A percentile compares a stretch with the other conserved stretches of the same genome.
Evolutionary conservation across 805 yeast genomes (phyloP).

Genomic region (Kodamaea kakaduensis): DNA sequence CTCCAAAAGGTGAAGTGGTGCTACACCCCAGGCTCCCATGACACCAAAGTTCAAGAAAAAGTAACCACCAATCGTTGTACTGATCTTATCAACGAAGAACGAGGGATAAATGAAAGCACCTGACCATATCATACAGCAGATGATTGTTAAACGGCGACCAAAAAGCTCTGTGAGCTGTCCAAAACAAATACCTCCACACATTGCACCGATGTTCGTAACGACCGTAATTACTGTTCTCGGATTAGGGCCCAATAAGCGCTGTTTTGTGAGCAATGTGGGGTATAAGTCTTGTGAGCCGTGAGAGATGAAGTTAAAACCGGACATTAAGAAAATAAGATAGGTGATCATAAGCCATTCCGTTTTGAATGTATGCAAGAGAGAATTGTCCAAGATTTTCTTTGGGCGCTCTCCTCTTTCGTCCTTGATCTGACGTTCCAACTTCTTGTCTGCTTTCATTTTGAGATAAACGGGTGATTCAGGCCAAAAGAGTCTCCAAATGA

Average conservation of each 20-base stretch:
- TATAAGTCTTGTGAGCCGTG: conserved; percentile 75
- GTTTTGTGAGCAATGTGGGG: conserved; percentile 58
- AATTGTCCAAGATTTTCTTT: conserved; percentile 1
- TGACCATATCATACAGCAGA: conserved; percentile 29
- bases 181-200: conserved; percentile 59
- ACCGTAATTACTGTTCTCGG: conserved; percentile 56
- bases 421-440: not conserved
- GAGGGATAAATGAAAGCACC: conserved; percentile 61
- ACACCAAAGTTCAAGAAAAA: conserved; percentile 64
- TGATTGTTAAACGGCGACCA: conserved; percentile 59
- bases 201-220: conserved; percentile 65
- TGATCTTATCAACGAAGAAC: conserved; percentile 7
- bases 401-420: conserved; percentile 4
- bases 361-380: conserved; percentile 10
- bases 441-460: conserved; percentile 2
- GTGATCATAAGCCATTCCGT: conserved; percentile 30
- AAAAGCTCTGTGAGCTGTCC: conserved; percentile 54
- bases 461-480: conserved; percentile 10
- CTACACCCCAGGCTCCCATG: conserved; percentile 73
- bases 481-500: conserved; percentile 18
- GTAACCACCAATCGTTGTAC: conserved; percentile 48
- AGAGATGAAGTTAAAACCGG: conserved; percentile 67
- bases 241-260: conserved; percentile 44
- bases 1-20: conserved; percentile 64
- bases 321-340: conserved; percentile 44